phyloP scores from a whole-genome alignment of 441 rosid genomes.

The Populus tomentosa region DNA sequence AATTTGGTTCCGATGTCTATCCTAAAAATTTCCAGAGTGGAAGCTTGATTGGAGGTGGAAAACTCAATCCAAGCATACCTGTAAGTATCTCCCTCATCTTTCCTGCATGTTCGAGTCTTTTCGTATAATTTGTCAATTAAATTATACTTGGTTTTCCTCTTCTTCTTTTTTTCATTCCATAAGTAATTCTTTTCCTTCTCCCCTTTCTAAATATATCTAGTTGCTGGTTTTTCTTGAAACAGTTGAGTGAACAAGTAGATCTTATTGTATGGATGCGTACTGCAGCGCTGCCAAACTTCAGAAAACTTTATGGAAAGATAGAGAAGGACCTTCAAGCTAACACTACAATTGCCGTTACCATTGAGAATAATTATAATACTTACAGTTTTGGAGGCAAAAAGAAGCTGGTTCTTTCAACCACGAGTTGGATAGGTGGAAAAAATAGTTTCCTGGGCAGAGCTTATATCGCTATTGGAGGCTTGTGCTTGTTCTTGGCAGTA shows the following conservation, averaged over 20 bases:
- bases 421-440: conserved; percentile 83
- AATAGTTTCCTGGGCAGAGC: conserved; percentile 72
- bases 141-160: neutral
- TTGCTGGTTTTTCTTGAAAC: conserved; percentile 29
- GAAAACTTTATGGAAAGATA: conserved; percentile 81
- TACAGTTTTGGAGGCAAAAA: conserved; percentile 76
- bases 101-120: neutral
- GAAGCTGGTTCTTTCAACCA: conserved; percentile 79
- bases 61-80: conserved; percentile 45
- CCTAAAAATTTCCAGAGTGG: conserved; percentile 68
- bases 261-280: conserved; percentile 96
- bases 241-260: conserved; percentile 83
- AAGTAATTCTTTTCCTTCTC: neutral
- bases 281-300: conserved; percentile 84
- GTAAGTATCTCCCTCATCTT: conserved; percentile 36
- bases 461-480: conserved; percentile 65
- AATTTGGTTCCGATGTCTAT: conserved; percentile 71
- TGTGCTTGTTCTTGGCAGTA: conserved; percentile 74
- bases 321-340: conserved; percentile 59
- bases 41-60: conserved; percentile 57
- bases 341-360: conserved; percentile 42
- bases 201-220: neutral
- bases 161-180: too few species aligned
- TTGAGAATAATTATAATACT: conserved; percentile 71
- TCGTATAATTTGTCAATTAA: too few species aligned